These are phyloP conservation scores for Crithidia acanthocephali DNA, from an alignment of 208 protist genomes.

Conservation along the genomic window DNA sequence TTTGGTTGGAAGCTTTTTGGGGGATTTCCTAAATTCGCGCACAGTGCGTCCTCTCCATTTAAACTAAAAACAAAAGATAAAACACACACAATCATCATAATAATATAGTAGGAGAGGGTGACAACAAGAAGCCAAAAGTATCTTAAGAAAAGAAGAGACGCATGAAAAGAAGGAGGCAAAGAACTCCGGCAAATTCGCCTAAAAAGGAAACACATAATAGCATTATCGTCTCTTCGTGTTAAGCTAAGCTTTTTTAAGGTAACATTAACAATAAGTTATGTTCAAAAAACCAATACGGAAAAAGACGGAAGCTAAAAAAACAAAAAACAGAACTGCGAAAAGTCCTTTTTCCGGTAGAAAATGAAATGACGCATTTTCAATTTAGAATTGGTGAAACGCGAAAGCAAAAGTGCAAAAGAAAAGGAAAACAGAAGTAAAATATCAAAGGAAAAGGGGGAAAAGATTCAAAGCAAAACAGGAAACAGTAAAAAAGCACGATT, in stretches of 20 bases:
- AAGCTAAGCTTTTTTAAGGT: slow-evolving; percentile 1
- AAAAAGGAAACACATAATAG: not conserved
- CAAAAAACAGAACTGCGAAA: slow-evolving; percentile 5
- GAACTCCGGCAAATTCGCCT: not conserved
- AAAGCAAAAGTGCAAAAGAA: slow-evolving; percentile 2
- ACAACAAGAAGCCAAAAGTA: slow-evolving; percentile 11
- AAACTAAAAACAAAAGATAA: not conserved
- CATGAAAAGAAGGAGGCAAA: not conserved
- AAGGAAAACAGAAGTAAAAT: slow-evolving; percentile 7
- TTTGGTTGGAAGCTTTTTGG: not conserved
- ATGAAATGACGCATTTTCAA: slow-evolving; percentile 18
- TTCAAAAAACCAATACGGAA: slow-evolving; percentile 1
- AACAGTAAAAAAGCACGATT: not conserved
- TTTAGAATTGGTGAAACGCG: slow-evolving; percentile 4
- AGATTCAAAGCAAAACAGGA: not conserved
- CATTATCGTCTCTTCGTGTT: not conserved
- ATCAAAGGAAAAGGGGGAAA: slow-evolving; percentile 16
- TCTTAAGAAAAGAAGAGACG: slow-evolving; percentile 17
- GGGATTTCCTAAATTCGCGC: not conserved
- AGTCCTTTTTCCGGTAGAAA: not conserved
- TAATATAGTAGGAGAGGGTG: slow-evolving; percentile 10
- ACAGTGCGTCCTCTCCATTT: not conserved
- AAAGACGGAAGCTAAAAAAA: not conserved
- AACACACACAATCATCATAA: not conserved
- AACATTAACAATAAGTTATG: slow-evolving; percentile 9